Evolutionary conservation across 495 filamentous ascomycete species (phyloP), one percentile per base, ranked within the genome.

Genomic region (Penicillium arizonense): DNA sequence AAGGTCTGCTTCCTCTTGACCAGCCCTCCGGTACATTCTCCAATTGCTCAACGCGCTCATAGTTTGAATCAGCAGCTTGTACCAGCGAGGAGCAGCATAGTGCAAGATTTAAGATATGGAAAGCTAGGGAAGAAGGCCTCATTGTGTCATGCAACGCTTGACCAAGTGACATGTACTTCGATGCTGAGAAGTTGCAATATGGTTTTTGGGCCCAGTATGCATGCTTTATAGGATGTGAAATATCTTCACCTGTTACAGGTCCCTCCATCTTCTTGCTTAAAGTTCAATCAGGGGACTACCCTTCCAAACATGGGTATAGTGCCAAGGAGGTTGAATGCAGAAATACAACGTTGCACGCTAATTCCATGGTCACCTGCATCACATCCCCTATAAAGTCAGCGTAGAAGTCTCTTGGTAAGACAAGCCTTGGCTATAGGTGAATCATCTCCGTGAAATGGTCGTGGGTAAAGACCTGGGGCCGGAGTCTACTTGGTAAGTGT

Each of bases 21-120:
- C 81, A 83, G 16, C 75, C 79, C 37, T 61, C 44, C 0, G 81
- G 82, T 3, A 70, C 56, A 21, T 46, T 49, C 1, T 58, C 52
- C 16, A 83, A 52, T 12, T 73, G 62, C 55, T 83, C 81, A 43
- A 82, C 69, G 4, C 75, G 44, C 8, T 74, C 64, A 61, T 75
- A 59, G 28, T 38, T 46, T 3, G 52, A 10, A 5, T 30, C 36
- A n/a, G 38, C 35, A 20, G 59, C 50, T 12, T 53, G 37, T 0
- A n/a, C 24, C 1, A 46, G 14, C 18, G 57, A 36, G 3, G 49
- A 13, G 12, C 43, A 48, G 33, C 38, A 60, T 12, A 58, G 4
- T 4, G 56, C 4, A 8, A 72, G 42, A 39, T 49, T 49, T 13
- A 66, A 1, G 12, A 26, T 6, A 32, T 55, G 52, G 26, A 57